Percentiles rank a stretch among this genome's conserved stretches.
Conservation (phyloP, 1,284 basidiomycete genomes). For the Ustilago curta region DNA sequence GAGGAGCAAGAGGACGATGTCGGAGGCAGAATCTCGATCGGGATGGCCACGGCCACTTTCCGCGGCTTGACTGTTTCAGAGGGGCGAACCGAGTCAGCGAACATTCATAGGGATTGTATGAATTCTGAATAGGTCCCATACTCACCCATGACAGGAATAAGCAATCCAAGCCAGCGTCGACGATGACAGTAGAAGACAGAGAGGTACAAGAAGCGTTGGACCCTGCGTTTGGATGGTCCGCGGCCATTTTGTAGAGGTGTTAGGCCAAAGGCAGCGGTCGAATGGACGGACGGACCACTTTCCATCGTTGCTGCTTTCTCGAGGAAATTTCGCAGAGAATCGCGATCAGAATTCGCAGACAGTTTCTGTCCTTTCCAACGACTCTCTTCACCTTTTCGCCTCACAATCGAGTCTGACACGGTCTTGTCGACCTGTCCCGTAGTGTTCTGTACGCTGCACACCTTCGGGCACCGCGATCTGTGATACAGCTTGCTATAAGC, state of each 20-base stretch:
- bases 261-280: background rate
- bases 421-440: no score
- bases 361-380: no score
- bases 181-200: background rate
- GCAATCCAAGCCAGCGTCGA: background rate
- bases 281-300: slow-evolving; percentile 10
- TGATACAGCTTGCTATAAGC: no score
- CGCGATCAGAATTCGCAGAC: no score
- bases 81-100: background rate
- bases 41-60: slow-evolving; percentile 56
- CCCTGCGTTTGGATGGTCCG: slow-evolving; percentile 6
- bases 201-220: background rate
- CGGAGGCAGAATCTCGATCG: slow-evolving; percentile 8
- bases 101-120: no score
- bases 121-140: background rate
- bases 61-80: slow-evolving; percentile 23
- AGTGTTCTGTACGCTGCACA: no score
- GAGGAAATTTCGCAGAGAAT: background rate
- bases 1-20: background rate
- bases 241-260: background rate
- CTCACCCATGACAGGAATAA: background rate
- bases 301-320: background rate
- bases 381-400: no score
- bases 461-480: no score
- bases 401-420: no score